Evolutionary conservation across 1,284 basidiomycete genomes (phyloP), one percentile per base, ranked within the genome.

Genomic region (Trichosporon sp.): DNA sequence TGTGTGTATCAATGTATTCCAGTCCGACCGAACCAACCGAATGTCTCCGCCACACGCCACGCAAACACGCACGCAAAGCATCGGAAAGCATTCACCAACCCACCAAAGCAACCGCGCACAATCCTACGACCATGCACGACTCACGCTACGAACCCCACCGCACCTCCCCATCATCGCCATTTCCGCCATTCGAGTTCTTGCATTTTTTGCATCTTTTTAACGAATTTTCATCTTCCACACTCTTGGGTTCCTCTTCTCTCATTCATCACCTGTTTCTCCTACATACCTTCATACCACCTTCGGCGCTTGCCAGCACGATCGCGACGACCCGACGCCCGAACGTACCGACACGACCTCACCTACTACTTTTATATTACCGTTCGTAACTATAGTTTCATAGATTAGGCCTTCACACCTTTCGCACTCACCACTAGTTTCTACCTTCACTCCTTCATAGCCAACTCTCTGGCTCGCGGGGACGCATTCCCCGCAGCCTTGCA

Each of bases 1-100:
- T 60, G 53, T 58, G 56, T 60, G 56, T 60, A 60, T 32, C 56
- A 60, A 31, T 60, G 29, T 51, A 51, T 25, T 51, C 47, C 47
- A 51, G 47, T 21, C 47, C 47, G 47, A 21, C 47, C 18, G 9
- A 8, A 51, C 18, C 47, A 51, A 13, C 6, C 23, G 47, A 51
- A 51, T 51, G 47, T 25, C 47, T 51, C 47, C 47, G 38, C 47
- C 21, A 25, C 47, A 8, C 21, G 21, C 47, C 9, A 42, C 47
- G 47, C 47, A 51, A 21, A 51, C 47, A 51, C 47, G 21, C 23
- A 25, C 7, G 47, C 21, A 51, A 21, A 51, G 47, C 47, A 23
- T 25, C 2, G 47, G 23, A 25, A 15, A 25, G 47, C 47, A 51
- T 51, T 47, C 47, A 25, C 34, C 34, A 6, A 34, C 34, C 34